Evolutionary conservation across 2,329 filamentous ascomycete species (phyloP).

Genomic region (Aspergillus unguis): DNA sequence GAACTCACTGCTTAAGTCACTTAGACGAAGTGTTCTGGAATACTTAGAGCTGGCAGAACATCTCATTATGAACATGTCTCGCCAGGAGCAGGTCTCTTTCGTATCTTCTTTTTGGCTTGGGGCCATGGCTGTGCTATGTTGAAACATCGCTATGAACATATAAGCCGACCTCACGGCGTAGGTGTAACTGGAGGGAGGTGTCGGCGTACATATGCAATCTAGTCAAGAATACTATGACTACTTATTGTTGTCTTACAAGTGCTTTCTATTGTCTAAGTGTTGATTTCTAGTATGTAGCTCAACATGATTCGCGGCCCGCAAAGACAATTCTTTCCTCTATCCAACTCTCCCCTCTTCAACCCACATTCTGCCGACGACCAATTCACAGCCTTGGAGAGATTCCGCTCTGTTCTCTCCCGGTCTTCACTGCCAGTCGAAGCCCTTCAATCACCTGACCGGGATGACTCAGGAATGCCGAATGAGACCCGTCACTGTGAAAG

Average conservation of each 20-base stretch:
- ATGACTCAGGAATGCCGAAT: neutral
- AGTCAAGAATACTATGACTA: neutral
- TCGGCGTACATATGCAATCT: neutral
- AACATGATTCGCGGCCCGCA: too few species aligned
- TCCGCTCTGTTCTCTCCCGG: neutral
- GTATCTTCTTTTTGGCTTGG: neutral
- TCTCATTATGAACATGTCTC: neutral
- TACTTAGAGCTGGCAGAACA: neutral
- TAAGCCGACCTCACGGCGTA: neutral
- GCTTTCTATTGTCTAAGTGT: too few species aligned
- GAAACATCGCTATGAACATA: neutral
- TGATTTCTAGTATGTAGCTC: too few species aligned
- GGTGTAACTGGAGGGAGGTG: neutral
- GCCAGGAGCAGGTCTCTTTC: conserved; percentile 1
- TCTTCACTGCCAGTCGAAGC: neutral
- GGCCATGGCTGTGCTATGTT: neutral
- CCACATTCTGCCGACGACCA: too few species aligned
- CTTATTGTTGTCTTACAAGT: neutral
- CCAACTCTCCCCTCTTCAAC: too few species aligned
- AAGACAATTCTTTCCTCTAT: too few species aligned
- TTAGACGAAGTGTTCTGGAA: neutral
- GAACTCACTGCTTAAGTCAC: conserved; percentile 36
- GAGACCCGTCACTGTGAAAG: neutral
- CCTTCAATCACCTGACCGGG: neutral
- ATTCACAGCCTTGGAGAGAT: neutral